Conservation (phyloP, 257 asterid species). For the Solanum sparsipilum region DNA sequence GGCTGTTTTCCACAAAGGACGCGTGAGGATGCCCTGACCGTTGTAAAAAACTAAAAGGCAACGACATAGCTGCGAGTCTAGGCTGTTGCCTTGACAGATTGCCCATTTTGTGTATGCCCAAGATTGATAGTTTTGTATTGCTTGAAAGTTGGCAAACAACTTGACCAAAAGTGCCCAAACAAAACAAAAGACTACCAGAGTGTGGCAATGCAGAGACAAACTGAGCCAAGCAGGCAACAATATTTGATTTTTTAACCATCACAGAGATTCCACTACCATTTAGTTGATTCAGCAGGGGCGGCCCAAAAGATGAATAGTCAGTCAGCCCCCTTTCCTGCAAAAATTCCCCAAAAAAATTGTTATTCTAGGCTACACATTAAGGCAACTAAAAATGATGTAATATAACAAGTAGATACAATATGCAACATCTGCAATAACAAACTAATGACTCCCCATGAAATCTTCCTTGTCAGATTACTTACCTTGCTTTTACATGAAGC, state of each 20-base stretch:
- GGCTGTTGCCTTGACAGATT: constrained; percentile 24
- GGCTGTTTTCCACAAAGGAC: constrained; percentile 19
- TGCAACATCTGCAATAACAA: background rate
- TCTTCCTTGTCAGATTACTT: background rate
- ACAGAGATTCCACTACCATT: constrained; percentile 62
- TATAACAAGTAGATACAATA: background rate
- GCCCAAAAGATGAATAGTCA: constrained; percentile 60
- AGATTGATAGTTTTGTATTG: constrained; percentile 61
- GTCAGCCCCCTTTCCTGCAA: constrained; percentile 58
- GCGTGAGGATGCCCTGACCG: too few relatives aligned
- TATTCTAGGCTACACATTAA: background rate
- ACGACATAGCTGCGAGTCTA: constrained; percentile 46
- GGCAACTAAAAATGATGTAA: background rate
- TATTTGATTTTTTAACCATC: constrained; percentile 38
- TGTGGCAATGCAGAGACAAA: constrained; percentile 36
- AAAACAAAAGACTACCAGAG: constrained; percentile 14
- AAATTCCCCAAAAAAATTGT: background rate
- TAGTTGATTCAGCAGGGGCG: constrained; percentile 60
- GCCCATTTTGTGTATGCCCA: constrained; percentile 48
- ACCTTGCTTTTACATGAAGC: background rate
- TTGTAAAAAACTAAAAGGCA: background rate
- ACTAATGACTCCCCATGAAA: background rate
- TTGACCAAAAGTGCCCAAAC: constrained; percentile 72
- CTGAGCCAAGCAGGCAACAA: constrained; percentile 64
- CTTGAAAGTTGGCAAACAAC: constrained; percentile 46